Evolutionary conservation across 257 asterid species (phyloP), one percentile per base, ranked within the genome.

Genomic region (Leptodermis oblonga): DNA sequence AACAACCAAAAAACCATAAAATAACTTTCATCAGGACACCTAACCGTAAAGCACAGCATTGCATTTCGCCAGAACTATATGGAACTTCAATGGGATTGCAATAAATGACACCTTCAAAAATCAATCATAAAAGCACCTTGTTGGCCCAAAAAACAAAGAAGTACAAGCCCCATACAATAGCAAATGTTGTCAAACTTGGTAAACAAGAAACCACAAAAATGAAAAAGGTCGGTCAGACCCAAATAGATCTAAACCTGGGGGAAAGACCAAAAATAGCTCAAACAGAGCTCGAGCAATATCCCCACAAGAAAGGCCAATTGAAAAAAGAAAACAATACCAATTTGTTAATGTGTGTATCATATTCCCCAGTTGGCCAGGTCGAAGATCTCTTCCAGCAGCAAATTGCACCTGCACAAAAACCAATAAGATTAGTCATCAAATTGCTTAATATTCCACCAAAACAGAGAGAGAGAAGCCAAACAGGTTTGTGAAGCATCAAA

Each of bases 381-480:
- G 88, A 68, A 89, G 96, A 87, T 91, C 99, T 86, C 99, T 94
- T 73, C 98, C 99, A 54, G 95, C 99, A 13, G 99, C 97, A 81
- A 94, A 89, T 84, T 87, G 99, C 66, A 94, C 97, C 99, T 94
- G 81, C 25, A 89, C 67, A 73, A 72, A 65, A 37, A 51, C 28
- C 65, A 45, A 48, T 42, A 48, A 76, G 67, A 67, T 78, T 68
- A 59, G 72, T 45, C n/a, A n/a, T n/a, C n/a, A n/a, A n/a, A n/a
- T n/a, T n/a, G 18, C 14, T 45, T 45, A 45, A 20, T 39, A 62
- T 69, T 60, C 36, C 33, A 74, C 48, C 34, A 33, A n/a, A 39
- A 67, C 37, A 3, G 13, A 48, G 33, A 9, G 23, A 43, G 5
- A 25, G 31, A 55, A 8, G 13, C 37, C 66, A 20, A 67, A 78